Evolutionary conservation across 805 yeast genomes (phyloP).

Genomic region (Candida khao-thaluensis): DNA sequence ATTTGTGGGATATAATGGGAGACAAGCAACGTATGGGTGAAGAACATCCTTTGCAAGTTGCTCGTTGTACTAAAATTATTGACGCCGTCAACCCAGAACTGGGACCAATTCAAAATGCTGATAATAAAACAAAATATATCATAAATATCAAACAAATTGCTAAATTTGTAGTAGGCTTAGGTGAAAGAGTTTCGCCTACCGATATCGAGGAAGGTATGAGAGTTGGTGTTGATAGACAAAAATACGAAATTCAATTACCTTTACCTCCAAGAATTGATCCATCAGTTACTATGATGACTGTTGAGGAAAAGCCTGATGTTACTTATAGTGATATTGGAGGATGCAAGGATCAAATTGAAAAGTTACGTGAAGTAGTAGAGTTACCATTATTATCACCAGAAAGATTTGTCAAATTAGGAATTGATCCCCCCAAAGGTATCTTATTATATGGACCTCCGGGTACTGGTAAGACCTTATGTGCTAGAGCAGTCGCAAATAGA

Average conservation of each 20-base stretch:
- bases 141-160: constrained; percentile 98
- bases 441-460: constrained; percentile 98
- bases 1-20: constrained; percentile 95
- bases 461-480: constrained; percentile 97
- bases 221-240: constrained; percentile 97
- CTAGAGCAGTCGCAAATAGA: constrained; percentile 98
- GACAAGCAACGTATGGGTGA: constrained; percentile 90
- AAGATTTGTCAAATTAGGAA: constrained; percentile 93
- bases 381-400: constrained; percentile 92
- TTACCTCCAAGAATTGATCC: constrained; percentile 98
- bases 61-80: constrained; percentile 96
- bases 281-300: constrained; percentile 99
- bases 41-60: constrained; percentile 97
- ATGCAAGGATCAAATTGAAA: constrained; percentile 96
- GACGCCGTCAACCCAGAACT: constrained; percentile 48
- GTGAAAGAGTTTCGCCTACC: constrained; percentile 96
- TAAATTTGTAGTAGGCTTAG: constrained; percentile 90
- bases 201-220: constrained; percentile 99
- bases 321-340: constrained; percentile 99
- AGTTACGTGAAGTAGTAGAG: constrained; percentile 93
- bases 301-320: constrained; percentile 98
- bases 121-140: constrained; percentile 87
- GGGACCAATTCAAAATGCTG: constrained; percentile 53
- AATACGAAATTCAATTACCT: constrained; percentile 95
- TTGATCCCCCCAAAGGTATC: constrained; percentile 99